These are phyloP conservation scores for Stachybotrys echinatus DNA, from an alignment of 2,329 filamentous ascomycete species.

Conservation along the genomic window DNA sequence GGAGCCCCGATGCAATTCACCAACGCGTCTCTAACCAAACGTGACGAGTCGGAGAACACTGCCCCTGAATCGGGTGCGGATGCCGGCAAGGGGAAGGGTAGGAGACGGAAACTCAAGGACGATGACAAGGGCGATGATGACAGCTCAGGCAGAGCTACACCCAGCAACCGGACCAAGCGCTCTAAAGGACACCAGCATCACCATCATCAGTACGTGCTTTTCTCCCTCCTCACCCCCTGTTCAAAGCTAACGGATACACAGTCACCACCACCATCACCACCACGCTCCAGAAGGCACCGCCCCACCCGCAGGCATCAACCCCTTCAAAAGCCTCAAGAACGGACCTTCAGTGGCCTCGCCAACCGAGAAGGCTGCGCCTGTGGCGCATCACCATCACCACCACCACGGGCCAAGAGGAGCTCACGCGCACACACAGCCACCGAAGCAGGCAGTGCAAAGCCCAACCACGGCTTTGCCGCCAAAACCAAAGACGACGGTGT, in stretches of 20 bases:
- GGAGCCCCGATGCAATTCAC: constrained; percentile 38
- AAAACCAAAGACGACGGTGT: constrained; percentile 61
- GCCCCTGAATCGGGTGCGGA: constrained; percentile 40
- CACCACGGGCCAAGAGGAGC: constrained; percentile 30
- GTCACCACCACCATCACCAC: constrained; percentile 59
- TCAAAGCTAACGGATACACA: constrained; percentile 23
- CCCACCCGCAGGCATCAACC: constrained; percentile 33
- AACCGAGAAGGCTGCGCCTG: constrained; percentile 29
- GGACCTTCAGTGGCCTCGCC: constrained; percentile 39
- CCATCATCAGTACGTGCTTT: constrained; percentile 57
- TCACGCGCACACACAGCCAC: constrained; percentile 14
- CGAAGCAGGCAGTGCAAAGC: constrained; percentile 16
- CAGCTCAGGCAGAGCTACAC: constrained; percentile 56
- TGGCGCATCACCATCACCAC: constrained; percentile 47
- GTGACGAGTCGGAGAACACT: constrained; percentile 45
- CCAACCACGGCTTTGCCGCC: constrained; percentile 35
- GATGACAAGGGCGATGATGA: constrained; percentile 63
- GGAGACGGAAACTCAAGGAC: constrained; percentile 70
- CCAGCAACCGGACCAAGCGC: constrained; percentile 56
- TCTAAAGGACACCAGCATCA: constrained; percentile 62
- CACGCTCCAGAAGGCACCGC: constrained; percentile 44
- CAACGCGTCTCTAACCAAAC: constrained; percentile 37
- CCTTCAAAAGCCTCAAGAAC: constrained; percentile 47
- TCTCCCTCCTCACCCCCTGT: not conserved
- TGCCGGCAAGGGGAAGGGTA: constrained; percentile 43